Percentiles rank a stretch among this genome's conserved stretches.
Evolutionary conservation across 1,139 yeast genomes (phyloP).

Genomic region (Saccharomycopsis phalli): DNA sequence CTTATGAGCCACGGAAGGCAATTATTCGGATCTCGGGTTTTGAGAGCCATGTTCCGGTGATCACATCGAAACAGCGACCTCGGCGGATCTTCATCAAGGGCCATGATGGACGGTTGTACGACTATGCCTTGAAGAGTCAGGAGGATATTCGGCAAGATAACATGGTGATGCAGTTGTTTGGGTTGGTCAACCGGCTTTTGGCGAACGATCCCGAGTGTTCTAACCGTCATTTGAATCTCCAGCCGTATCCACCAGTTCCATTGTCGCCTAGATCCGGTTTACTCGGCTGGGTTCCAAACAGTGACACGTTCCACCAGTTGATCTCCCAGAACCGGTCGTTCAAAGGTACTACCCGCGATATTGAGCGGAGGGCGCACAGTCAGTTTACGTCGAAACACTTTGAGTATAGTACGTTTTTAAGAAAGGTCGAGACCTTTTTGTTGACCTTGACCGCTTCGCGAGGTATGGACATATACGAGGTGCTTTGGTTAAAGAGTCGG

Average conservation of each 20-base stretch:
- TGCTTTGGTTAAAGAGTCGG: slow-evolving; percentile 90
- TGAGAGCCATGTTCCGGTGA: slow-evolving; percentile 81
- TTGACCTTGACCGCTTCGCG: slow-evolving; percentile 92
- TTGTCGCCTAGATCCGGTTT: slow-evolving; percentile 95
- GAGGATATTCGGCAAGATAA: slow-evolving; percentile 98
- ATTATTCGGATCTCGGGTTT: slow-evolving; percentile 63
- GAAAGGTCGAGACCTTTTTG: slow-evolving; percentile 93
- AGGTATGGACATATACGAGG: slow-evolving; percentile 93
- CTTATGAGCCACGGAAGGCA: slow-evolving; percentile 80
- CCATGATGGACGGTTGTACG: slow-evolving; percentile 86
- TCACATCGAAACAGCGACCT: slow-evolving; percentile 94
- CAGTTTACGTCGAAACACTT: slow-evolving; percentile 41
- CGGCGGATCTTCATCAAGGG: slow-evolving; percentile 73
- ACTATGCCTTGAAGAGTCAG: slow-evolving; percentile 80
- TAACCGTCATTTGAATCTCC: slow-evolving; percentile 90
- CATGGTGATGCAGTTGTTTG: slow-evolving; percentile 95
- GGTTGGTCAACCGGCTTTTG: slow-evolving; percentile 83
- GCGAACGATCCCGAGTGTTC: slow-evolving; percentile 92
- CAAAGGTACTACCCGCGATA: slow-evolving; percentile 14
- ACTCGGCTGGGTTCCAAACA: slow-evolving; percentile 94
- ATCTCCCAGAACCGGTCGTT: slow-evolving; percentile 78
- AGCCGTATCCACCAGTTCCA: slow-evolving; percentile 87
- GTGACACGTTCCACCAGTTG: slow-evolving; percentile 91
- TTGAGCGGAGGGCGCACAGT: slow-evolving; percentile 13
- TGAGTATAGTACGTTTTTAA: slow-evolving; percentile 77